Evolutionary conservation across 78 protist species (phyloP).

Genomic region (Capsaspora owczarzaki): DNA sequence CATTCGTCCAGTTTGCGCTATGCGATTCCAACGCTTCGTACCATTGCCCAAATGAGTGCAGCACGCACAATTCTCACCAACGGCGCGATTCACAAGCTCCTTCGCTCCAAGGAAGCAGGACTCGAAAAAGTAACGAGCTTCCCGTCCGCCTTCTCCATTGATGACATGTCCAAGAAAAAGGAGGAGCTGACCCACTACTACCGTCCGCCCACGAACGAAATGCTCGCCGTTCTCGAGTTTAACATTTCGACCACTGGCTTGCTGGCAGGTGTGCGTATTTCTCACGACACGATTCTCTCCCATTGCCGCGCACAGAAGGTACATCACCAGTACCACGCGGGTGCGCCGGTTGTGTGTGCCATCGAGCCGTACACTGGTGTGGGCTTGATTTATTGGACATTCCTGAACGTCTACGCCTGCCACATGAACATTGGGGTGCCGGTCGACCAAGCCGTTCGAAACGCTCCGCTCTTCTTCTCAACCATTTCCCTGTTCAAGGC

Average conservation of each 20-base stretch:
- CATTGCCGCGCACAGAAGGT: background rate
- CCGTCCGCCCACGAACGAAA: background rate
- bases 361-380: background rate
- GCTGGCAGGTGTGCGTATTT: background rate
- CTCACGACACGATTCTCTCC: background rate
- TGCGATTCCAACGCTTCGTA: background rate
- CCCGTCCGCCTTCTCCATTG: background rate
- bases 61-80: background rate
- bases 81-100: background rate
- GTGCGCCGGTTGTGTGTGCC: background rate
- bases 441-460: background rate
- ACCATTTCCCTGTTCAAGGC: background rate
- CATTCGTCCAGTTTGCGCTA: too few species aligned
- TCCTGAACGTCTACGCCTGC: background rate
- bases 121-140: background rate
- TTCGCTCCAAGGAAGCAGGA: background rate
- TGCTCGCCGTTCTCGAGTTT: background rate
- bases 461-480: background rate
- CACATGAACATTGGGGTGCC: background rate
- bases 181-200: background rate
- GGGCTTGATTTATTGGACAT: background rate
- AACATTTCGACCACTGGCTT: background rate
- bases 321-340: background rate
- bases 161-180: background rate
- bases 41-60: background rate